A percentile compares a stretch with the other conserved stretches of the same genome.
These are phyloP conservation scores for Botryosphaeria dothidea DNA, from an alignment of 2,329 filamentous ascomycete genomes.

Conservation along the genomic window DNA sequence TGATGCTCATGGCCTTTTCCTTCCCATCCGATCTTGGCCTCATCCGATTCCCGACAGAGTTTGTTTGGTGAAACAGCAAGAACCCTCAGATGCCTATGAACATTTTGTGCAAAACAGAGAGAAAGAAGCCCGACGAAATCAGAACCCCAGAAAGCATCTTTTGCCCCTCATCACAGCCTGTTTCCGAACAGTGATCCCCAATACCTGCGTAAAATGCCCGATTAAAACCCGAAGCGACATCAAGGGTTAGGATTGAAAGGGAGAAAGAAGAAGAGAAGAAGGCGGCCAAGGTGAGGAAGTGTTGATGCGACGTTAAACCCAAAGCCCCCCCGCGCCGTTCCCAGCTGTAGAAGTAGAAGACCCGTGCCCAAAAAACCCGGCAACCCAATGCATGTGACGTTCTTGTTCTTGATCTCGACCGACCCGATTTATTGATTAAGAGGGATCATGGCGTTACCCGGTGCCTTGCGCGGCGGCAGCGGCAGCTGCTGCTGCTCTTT, in stretches of 20 bases:
- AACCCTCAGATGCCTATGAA: conserved; percentile 4
- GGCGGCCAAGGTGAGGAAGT: background rate
- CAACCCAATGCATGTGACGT: conserved; percentile 8
- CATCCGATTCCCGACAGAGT: background rate
- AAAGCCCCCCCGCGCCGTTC: background rate
- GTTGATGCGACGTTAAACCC: background rate
- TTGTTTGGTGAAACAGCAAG: background rate
- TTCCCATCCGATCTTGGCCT: background rate
- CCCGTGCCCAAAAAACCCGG: background rate
- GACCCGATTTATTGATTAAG: background rate
- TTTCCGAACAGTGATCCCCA: background rate
- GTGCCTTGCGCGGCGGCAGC: conserved; percentile 2
- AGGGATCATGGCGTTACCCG: background rate
- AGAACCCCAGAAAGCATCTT: conserved; percentile 5
- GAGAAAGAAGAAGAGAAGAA: background rate
- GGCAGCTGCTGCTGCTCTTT: background rate
- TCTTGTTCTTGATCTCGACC: background rate
- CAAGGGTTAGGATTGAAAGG: background rate
- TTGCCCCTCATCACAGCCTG: background rate
- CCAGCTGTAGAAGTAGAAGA: background rate
- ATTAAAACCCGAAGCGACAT: background rate
- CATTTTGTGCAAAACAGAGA: background rate
- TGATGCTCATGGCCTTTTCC: background rate
- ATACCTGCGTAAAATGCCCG: background rate
- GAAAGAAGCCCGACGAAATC: background rate